Conservation (phyloP, 495 filamentous ascomycete genomes). For the Cladorrhinum samala region DNA sequence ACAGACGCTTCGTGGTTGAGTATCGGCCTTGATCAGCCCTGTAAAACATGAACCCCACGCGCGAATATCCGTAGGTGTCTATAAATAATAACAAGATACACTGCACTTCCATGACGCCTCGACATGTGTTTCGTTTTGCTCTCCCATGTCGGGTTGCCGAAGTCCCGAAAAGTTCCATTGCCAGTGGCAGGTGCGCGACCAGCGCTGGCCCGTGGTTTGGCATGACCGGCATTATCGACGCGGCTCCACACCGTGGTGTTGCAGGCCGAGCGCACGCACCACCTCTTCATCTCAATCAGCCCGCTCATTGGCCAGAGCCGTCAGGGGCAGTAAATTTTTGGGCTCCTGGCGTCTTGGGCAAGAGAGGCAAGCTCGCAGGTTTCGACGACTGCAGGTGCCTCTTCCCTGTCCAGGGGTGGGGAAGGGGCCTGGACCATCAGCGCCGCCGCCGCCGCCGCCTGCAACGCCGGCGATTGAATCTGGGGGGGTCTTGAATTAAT, state of each 20-base stretch:
- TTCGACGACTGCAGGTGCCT: conserved; percentile 13
- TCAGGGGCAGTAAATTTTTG: conserved; percentile 20
- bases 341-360: neutral
- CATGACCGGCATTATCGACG: too few relatives aligned
- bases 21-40: conserved; percentile 35
- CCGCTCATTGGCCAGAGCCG: conserved; percentile 6
- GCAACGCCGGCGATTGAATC: too few relatives aligned
- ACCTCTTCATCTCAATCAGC: neutral
- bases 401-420: conserved; percentile 7
- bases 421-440: neutral
- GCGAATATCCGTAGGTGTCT: too few relatives aligned
- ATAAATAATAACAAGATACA: too few relatives aligned
- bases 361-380: conserved; percentile 10
- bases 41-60: neutral
- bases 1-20: conserved; percentile 73
- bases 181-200: too few relatives aligned
- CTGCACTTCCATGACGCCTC: too few relatives aligned
- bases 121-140: too few relatives aligned
- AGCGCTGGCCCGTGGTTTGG: too few relatives aligned
- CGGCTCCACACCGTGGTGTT: conserved; percentile 5
- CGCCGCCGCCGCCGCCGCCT: too few relatives aligned
- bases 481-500: too few relatives aligned
- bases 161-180: conserved; percentile 4
- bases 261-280: conserved; percentile 5
- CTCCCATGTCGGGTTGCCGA: neutral